Conservation (phyloP, 495 filamentous ascomycete genomes). For the Staphylotrichum longicolle region DNA sequence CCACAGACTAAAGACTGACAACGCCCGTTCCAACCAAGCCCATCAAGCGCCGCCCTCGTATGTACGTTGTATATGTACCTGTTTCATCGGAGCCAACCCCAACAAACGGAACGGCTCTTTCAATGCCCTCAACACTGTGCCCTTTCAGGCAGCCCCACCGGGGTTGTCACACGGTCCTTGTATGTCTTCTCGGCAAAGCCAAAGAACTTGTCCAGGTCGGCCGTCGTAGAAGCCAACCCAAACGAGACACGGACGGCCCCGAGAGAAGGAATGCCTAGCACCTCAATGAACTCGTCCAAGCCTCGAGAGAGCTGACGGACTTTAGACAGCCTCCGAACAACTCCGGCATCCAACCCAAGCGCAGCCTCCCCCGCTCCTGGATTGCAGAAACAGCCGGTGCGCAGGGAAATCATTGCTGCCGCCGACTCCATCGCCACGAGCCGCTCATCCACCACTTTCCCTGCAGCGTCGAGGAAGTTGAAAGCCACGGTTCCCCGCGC, state of each 20-base stretch:
- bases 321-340: conserved; percentile 16
- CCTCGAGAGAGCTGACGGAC: not conserved
- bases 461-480: conserved; percentile 47
- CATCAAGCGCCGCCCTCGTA: too few relatives aligned
- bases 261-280: conserved; percentile 24
- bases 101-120: too few relatives aligned
- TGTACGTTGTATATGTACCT: too few relatives aligned
- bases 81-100: too few relatives aligned
- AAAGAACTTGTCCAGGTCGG: conserved; percentile 35
- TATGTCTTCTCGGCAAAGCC: conserved; percentile 34
- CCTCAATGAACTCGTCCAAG: conserved; percentile 25
- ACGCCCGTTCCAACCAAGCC: not conserved
- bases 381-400: conserved; percentile 63
- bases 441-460: conserved; percentile 53
- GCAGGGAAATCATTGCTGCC: conserved; percentile 49
- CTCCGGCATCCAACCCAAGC: conserved; percentile 15
- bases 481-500: conserved; percentile 60
- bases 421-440: conserved; percentile 42
- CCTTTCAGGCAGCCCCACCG: not conserved
- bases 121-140: not conserved
- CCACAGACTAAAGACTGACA: not conserved
- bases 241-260: conserved; percentile 37
- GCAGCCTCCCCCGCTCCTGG: conserved; percentile 48
- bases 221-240: conserved; percentile 31
- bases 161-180: conserved; percentile 25